Percentiles rank a stretch among this genome's conserved stretches.
phyloP scores from a whole-genome alignment of 1,139 yeast species.

The Scheffersomyces illinoinensis region DNA sequence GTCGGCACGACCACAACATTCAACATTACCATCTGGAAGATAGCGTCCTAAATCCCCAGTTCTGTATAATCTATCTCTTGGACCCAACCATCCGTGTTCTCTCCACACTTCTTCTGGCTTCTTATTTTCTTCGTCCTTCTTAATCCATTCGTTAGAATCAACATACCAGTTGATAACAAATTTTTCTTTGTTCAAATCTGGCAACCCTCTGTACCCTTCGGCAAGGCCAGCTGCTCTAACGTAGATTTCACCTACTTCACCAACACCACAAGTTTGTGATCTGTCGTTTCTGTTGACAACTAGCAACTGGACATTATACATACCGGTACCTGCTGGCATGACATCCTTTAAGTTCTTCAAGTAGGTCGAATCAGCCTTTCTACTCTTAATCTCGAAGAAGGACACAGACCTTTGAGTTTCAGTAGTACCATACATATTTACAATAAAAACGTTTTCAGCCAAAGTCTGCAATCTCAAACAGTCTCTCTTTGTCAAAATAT shows the following conservation, averaged over 20 bases:
- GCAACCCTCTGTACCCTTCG: constrained; percentile 91
- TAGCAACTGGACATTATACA: constrained; percentile 89
- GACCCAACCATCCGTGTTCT: constrained; percentile 81
- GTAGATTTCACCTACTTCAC: constrained; percentile 97
- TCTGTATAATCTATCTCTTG: constrained; percentile 92
- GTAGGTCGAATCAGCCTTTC: constrained; percentile 67
- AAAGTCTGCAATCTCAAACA: constrained; percentile 88
- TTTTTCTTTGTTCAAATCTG: constrained; percentile 84
- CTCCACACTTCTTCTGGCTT: constrained; percentile 65
- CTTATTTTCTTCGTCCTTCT: constrained; percentile 45
- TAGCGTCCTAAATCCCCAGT: constrained; percentile 98
- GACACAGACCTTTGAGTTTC: constrained; percentile 99
- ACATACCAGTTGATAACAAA: constrained; percentile 91
- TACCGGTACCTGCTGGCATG: constrained; percentile 98
- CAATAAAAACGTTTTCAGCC: constrained; percentile 86
- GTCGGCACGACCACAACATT: constrained; percentile 98
- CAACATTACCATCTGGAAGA: constrained; percentile 95
- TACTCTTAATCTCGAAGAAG: constrained; percentile 81
- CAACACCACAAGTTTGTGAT: constrained; percentile 92
- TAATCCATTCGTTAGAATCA: constrained; percentile 58
- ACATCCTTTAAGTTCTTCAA: constrained; percentile 86
- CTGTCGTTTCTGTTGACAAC: constrained; percentile 91
- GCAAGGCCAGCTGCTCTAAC: constrained; percentile 98
- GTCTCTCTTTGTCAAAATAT: constrained; percentile 93
- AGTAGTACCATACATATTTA: constrained; percentile 99